Evolutionary conservation across 2,329 filamentous ascomycete genomes (phyloP).

Genomic region (Fusarium redolens): DNA sequence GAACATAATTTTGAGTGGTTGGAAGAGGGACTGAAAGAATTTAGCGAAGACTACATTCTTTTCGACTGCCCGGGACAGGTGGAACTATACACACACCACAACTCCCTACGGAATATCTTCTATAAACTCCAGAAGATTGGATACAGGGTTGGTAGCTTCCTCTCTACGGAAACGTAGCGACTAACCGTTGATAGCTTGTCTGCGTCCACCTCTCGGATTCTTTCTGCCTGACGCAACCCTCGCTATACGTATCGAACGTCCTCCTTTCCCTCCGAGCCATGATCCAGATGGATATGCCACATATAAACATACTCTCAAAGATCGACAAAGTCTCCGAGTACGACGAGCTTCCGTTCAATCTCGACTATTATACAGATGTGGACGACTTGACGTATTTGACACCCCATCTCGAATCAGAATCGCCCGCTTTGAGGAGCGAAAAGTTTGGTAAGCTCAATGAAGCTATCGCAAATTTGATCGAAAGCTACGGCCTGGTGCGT

Average conservation of each 20-base stretch:
- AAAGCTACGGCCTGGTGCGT: constrained; percentile 87
- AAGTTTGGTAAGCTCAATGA: constrained; percentile 89
- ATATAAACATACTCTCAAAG: constrained; percentile 96
- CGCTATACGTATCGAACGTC: constrained; percentile 93
- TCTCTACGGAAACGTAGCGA: not conserved
- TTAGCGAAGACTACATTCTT: constrained; percentile 90
- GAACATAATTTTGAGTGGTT: constrained; percentile 96
- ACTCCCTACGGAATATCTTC: constrained; percentile 91
- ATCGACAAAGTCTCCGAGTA: constrained; percentile 94
- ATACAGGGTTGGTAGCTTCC: constrained; percentile 76
- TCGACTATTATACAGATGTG: constrained; percentile 97
- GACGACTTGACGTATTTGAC: constrained; percentile 90
- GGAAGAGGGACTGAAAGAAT: constrained; percentile 79
- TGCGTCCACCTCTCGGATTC: constrained; percentile 94
- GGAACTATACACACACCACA: constrained; percentile 96
- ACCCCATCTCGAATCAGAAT: constrained; percentile 82
- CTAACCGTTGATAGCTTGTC: constrained; percentile 73
- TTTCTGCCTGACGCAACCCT: constrained; percentile 91
- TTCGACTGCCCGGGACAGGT: constrained; percentile 98
- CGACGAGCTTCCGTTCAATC: constrained; percentile 88
- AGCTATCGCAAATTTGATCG: constrained; percentile 86
- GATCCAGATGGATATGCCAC: constrained; percentile 97
- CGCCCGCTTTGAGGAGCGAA: constrained; percentile 72
- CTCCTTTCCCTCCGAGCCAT: constrained; percentile 94
- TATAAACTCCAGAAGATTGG: constrained; percentile 89